Conservation (phyloP, 1,284 basidiomycete species). For the Trichosporon inkin region DNA sequence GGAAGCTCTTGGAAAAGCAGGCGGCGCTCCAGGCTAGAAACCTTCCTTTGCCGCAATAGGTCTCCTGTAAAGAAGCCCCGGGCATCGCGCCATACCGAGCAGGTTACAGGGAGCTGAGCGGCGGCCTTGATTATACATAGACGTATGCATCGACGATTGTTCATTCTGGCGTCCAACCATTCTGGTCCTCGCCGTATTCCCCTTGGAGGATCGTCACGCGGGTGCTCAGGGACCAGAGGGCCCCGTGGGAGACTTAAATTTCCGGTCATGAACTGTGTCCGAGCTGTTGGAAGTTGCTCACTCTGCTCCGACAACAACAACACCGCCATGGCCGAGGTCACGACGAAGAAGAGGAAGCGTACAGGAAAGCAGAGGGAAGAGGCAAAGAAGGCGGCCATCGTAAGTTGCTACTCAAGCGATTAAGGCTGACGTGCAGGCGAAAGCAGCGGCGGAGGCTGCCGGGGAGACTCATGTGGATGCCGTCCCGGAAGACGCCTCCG, state of each 20-base stretch:
- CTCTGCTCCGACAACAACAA: constrained; percentile 7
- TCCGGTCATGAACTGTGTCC: background rate
- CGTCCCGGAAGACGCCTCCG: background rate
- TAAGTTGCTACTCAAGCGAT: constrained; percentile 11
- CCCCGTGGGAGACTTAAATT: constrained; percentile 23
- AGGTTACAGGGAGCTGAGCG: too few relatives aligned
- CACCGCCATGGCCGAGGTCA: constrained; percentile 11
- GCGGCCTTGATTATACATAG: too few relatives aligned
- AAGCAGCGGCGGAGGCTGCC: constrained; percentile 19
- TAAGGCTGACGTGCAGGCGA: constrained; percentile 17
- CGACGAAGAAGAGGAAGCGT: constrained; percentile 45
- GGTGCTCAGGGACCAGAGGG: too few relatives aligned
- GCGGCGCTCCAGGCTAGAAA: constrained; percentile 3
- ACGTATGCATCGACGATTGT: too few relatives aligned
- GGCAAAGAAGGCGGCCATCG: constrained; percentile 41
- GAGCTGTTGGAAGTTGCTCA: background rate
- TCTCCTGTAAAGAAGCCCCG: too few relatives aligned
- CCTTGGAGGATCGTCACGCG: too few relatives aligned
- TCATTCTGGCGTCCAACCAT: too few relatives aligned
- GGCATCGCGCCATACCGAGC: too few relatives aligned
- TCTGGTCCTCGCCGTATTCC: too few relatives aligned
- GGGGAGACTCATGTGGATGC: constrained; percentile 9
- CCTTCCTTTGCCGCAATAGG: constrained; percentile 8
- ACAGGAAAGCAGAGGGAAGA: constrained; percentile 48
- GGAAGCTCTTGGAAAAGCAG: background rate